Conservation (phyloP, 352 stramenopile species). For the Pythium biforme region DNA sequence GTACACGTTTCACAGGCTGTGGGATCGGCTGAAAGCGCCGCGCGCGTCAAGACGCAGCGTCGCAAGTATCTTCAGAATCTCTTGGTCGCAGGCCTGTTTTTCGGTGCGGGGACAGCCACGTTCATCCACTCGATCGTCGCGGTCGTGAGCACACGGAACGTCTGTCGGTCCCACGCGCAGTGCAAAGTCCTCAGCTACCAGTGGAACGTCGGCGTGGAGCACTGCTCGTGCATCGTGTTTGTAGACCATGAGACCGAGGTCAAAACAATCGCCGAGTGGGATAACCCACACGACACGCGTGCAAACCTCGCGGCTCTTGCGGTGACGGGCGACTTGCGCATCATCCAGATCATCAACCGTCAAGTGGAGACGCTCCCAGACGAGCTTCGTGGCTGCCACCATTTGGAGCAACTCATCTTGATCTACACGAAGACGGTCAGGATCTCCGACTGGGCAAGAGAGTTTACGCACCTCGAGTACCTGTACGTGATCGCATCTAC, state of each 20-base stretch:
- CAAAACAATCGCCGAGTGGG: slow-evolving; percentile 15
- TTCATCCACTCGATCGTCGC: slow-evolving; percentile 24
- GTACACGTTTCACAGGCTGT: too few relatives aligned
- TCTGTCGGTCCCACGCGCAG: slow-evolving; percentile 4
- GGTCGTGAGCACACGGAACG: background rate
- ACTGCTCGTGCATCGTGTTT: slow-evolving; percentile 30
- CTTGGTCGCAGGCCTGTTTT: slow-evolving; percentile 9
- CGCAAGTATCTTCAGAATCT: background rate
- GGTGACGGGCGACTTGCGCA: slow-evolving; percentile 19
- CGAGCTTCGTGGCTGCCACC: slow-evolving; percentile 18
- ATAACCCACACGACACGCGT: slow-evolving; percentile 16
- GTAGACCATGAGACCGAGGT: slow-evolving; percentile 8
- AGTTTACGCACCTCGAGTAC: slow-evolving; percentile 14
- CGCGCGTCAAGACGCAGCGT: background rate
- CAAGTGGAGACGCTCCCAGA: slow-evolving; percentile 12
- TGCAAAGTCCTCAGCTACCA: slow-evolving; percentile 20
- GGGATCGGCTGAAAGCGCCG: background rate
- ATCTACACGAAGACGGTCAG: slow-evolving; percentile 28
- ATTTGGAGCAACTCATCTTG: slow-evolving; percentile 30
- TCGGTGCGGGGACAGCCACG: slow-evolving; percentile 2
- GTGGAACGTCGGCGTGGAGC: slow-evolving; percentile 18
- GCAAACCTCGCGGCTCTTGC: slow-evolving; percentile 18
- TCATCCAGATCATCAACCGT: slow-evolving; percentile 32
- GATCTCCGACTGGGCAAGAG: slow-evolving; percentile 25
- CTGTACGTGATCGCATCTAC: too few relatives aligned